Percentiles rank a stretch among this genome's conserved stretches.
Evolutionary conservation across 768 basidiomycete genomes (phyloP).

Genomic region (Kwoniella shandongensis): DNA sequence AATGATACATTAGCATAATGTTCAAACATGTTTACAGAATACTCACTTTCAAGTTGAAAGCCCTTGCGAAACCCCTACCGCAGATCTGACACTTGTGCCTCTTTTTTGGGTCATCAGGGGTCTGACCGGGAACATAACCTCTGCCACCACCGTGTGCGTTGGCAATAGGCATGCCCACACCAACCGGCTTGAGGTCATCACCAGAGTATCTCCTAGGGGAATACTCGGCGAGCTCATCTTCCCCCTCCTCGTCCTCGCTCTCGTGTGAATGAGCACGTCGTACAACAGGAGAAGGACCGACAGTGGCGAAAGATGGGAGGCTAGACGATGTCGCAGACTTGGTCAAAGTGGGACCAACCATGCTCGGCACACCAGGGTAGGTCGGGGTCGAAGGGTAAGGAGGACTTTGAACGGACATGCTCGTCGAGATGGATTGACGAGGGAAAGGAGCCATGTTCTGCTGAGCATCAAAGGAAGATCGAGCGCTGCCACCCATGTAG

Average conservation of each 20-base stretch:
- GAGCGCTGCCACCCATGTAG: constrained; percentile 9
- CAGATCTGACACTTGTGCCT: constrained; percentile 51
- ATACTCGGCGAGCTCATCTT: constrained; percentile 33
- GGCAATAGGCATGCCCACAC: constrained; percentile 33
- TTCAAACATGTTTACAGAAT: background rate
- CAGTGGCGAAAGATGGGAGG: constrained; percentile 15
- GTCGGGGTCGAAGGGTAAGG: constrained; percentile 30
- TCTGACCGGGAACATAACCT: constrained; percentile 52
- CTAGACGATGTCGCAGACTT: constrained; percentile 16
- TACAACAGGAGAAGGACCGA: constrained; percentile 10
- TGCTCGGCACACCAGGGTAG: constrained; percentile 14
- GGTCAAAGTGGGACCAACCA: constrained; percentile 10
- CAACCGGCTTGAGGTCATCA: constrained; percentile 28
- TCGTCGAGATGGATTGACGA: constrained; percentile 14
- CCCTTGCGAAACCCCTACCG: constrained; percentile 77
- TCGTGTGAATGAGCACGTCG: constrained; percentile 12
- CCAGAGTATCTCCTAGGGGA: constrained; percentile 8
- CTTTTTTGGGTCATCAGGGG: constrained; percentile 53
- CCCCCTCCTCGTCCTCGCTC: constrained; percentile 25
- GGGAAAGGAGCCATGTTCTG: constrained; percentile 4
- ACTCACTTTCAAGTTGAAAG: constrained; percentile 82
- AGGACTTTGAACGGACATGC: constrained; percentile 12
- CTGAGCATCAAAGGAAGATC: constrained; percentile 17
- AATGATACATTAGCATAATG: constrained; percentile 7
- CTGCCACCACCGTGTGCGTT: constrained; percentile 52